Evolutionary conservation across 1,284 basidiomycete genomes (phyloP).

Genomic region (Papiliotrema flavescens): DNA sequence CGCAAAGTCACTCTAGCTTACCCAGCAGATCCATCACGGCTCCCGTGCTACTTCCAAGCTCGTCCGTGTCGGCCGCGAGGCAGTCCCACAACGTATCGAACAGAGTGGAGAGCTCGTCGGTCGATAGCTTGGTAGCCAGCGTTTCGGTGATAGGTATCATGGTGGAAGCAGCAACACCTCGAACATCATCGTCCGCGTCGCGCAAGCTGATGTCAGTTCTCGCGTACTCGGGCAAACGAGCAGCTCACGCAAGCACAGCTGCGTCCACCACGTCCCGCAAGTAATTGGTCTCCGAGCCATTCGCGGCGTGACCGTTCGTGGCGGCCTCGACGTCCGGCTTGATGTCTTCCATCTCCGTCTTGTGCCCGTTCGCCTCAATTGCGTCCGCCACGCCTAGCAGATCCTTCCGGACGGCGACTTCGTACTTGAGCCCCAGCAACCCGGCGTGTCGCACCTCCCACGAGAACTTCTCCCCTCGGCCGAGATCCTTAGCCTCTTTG

Average conservation of each 20-base stretch:
- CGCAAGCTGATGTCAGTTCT: constrained; percentile 59
- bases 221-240: constrained; percentile 4
- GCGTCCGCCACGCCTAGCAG: constrained; percentile 57
- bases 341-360: constrained; percentile 22
- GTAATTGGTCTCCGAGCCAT: constrained; percentile 34
- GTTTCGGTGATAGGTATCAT: constrained; percentile 78
- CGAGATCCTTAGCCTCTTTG: constrained; percentile 48
- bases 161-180: constrained; percentile 90
- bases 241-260: constrained; percentile 75
- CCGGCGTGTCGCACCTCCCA: constrained; percentile 99
- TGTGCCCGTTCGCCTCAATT: neutral
- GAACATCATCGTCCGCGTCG: constrained; percentile 94
- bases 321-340: constrained; percentile 18
- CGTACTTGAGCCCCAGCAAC: constrained; percentile 92
- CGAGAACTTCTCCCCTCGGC: constrained; percentile 58
- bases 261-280: constrained; percentile 74
- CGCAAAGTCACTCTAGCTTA: constrained; percentile 40
- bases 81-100: constrained; percentile 88
- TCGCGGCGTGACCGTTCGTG: neutral
- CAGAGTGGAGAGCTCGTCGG: constrained; percentile 64
- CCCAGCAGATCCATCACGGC: constrained; percentile 95
- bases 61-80: constrained; percentile 89
- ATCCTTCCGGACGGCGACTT: constrained; percentile 87
- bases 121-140: constrained; percentile 70
- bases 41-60: constrained; percentile 92